Base-by-base conservation (phyloP, 495 filamentous ascomycete genomes). In the Hypoxylon lienhwacheense region DNA sequence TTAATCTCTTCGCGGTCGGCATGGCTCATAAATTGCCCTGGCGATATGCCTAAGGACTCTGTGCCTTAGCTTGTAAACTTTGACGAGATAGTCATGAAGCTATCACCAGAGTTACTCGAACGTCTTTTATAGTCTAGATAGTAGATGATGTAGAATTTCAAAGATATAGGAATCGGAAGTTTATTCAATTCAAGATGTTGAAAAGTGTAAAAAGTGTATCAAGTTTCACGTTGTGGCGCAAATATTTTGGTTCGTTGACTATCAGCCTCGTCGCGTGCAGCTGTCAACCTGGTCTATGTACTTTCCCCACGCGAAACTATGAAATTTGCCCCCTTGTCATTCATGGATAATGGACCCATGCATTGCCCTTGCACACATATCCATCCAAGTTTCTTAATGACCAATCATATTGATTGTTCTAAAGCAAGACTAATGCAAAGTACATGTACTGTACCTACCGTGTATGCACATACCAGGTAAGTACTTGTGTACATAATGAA, bases 1-100 rank as follows among this genome's bases (percentile, higher is more conserved):
- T 78, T 46, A 75, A 59, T 61, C 74, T 67, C 58, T 79, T 79
- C 31, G 76, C 70, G 49, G 69, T 74, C 61, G 72, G 75, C 76
- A 79, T 79, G 34, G 54, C 60, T 35, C 11, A 40, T 29, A 48
- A 35, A 45, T 47, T 35, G 44, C 39, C 35, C 34, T 51, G 46
- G 51, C 57, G 28, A 22, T 28, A 11, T 21, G 47, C 51, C 51
- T 34, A 61, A 47, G 40, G 47, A 47, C 36, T 52, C 14, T 33
- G 12, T 22, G 46, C 54, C 52, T 37, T n/a, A 44, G 41, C 45
- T 46, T 47, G 24, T 55, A 16, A 45, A 34, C 22, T 46, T 45
- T 10, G 19, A 1, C 22, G 34, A 11, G 47, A 31, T 1, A 29
- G 25, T 1, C 58, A 61, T 55, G 47, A 55, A 55, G 47, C 34